Conservation (phyloP, 441 rosid species). For the Aleurites moluccanus region DNA sequence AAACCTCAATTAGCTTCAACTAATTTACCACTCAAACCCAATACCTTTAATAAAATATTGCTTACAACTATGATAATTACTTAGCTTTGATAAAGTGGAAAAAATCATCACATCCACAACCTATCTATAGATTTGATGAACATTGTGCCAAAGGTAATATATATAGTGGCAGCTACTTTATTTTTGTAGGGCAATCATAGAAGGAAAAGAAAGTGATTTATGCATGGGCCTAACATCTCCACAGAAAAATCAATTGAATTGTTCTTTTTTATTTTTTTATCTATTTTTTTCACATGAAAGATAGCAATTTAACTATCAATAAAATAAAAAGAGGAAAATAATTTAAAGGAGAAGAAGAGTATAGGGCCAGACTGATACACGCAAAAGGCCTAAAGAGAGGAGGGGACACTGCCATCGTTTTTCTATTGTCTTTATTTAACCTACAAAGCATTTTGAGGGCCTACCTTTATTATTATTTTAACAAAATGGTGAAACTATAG, state of each 20-base stretch:
- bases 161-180: neutral
- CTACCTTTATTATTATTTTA: neutral
- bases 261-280: neutral
- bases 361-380: neutral
- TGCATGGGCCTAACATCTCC: neutral
- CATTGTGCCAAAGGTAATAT: neutral
- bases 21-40: too few relatives aligned
- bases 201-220: neutral
- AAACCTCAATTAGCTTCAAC: too few relatives aligned
- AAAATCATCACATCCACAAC: neutral
- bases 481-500: neutral
- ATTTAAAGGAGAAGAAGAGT: neutral
- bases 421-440: neutral
- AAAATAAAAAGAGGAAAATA: neutral
- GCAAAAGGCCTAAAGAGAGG: neutral
- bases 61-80: neutral
- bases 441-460: neutral
- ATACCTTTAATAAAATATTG: too few relatives aligned
- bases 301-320: neutral
- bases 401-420: constrained; percentile 1
- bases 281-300: neutral
- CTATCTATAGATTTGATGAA: neutral
- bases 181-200: neutral
- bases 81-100: neutral
- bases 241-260: neutral